Conservation (phyloP, 2,329 filamentous ascomycete species). For the Stromatinia cepivora region DNA sequence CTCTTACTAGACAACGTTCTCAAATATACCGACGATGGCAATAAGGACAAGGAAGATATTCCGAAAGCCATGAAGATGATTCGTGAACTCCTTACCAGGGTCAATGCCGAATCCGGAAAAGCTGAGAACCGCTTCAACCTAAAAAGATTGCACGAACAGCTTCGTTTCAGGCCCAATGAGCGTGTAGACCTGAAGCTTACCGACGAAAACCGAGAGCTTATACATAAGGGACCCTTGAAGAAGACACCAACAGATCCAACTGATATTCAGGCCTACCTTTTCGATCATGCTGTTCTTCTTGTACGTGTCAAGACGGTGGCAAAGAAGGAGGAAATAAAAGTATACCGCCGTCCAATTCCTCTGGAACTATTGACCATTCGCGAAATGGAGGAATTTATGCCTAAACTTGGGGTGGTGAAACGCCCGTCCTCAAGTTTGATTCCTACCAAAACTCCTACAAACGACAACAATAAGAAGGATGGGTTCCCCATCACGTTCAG, state of each 20-base stretch:
- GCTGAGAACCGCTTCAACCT: constrained; percentile 97
- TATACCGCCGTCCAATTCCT: constrained; percentile 91
- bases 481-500: constrained; percentile 95
- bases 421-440: constrained; percentile 85
- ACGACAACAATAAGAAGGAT: constrained; percentile 63
- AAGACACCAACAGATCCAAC: constrained; percentile 84
- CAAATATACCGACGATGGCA: constrained; percentile 88
- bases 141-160: constrained; percentile 83
- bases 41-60: constrained; percentile 86
- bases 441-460: constrained; percentile 55
- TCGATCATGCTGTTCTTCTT: constrained; percentile 91
- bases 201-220: constrained; percentile 86
- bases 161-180: constrained; percentile 87
- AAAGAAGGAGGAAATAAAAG: constrained; percentile 91
- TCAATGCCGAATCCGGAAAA: constrained; percentile 94
- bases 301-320: constrained; percentile 89
- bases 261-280: constrained; percentile 92
- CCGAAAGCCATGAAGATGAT: constrained; percentile 86
- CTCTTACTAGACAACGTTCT: constrained; percentile 86
- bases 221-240: constrained; percentile 93
- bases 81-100: constrained; percentile 79
- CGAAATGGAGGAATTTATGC: constrained; percentile 96
- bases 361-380: constrained; percentile 89
- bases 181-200: constrained; percentile 92
- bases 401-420: constrained; percentile 76